phyloP scores from a whole-genome alignment of 2,329 filamentous ascomycete species.

The Ophiostoma ulmi region DNA sequence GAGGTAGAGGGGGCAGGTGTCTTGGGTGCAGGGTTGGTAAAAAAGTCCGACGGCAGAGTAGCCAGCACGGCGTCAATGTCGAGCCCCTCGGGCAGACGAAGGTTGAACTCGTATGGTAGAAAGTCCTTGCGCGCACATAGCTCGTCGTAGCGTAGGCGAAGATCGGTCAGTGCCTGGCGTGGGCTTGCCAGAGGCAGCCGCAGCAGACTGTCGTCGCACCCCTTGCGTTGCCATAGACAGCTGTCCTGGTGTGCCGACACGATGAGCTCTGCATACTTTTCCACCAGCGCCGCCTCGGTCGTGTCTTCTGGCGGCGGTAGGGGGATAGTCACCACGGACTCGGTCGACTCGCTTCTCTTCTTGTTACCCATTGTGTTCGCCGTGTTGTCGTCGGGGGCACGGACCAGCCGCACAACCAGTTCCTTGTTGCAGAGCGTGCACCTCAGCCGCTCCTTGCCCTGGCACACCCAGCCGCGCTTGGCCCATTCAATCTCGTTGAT shows the following conservation, averaged over 20 bases:
- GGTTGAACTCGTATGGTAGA: constrained; percentile 57
- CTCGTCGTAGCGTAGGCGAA: constrained; percentile 62
- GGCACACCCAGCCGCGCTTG: constrained; percentile 84
- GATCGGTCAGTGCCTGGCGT: constrained; percentile 49
- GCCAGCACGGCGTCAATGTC: constrained; percentile 46
- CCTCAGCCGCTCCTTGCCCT: constrained; percentile 73
- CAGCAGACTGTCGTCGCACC: constrained; percentile 69
- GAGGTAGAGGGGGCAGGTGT: neutral
- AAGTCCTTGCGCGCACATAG: constrained; percentile 50
- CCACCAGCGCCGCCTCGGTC: constrained; percentile 66
- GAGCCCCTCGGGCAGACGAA: constrained; percentile 51
- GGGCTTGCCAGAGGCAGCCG: constrained; percentile 60
- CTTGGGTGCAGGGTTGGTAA: constrained; percentile 37
- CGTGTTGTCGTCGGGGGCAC: constrained; percentile 44
- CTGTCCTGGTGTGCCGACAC: constrained; percentile 69
- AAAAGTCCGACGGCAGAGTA: constrained; percentile 52
- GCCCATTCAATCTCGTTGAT: constrained; percentile 93
- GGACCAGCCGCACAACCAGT: constrained; percentile 71
- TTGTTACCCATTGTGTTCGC: neutral
- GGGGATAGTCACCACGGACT: constrained; percentile 47
- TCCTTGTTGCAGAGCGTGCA: constrained; percentile 83
- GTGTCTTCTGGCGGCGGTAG: constrained; percentile 8
- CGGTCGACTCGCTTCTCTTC: neutral
- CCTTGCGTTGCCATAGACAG: constrained; percentile 80
- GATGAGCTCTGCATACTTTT: constrained; percentile 70